Base-by-base conservation (phyloP, 2,329 filamentous ascomycete species). In the Nigrospora oryzae region DNA sequence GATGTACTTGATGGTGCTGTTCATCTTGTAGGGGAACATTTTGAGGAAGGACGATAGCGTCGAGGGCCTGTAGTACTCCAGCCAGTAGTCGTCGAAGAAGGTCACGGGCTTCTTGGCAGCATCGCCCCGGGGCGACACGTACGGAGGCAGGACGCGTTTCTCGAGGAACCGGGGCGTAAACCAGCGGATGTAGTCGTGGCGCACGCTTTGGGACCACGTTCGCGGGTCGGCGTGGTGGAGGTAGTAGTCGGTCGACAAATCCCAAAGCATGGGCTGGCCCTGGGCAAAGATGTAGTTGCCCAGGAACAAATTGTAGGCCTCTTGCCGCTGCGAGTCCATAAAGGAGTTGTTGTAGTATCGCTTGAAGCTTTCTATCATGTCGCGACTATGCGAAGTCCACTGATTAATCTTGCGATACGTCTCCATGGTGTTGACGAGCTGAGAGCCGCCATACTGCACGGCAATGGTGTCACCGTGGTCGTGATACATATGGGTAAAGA, bases 361-460 rank as follows among this genome's bases (percentile, higher is more conserved):
- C 64, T 97, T 98, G 71, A 98, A 96, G 62, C 89, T 95, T 67
- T 98, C 93, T 17, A 98, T 90, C 91, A 98, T 97, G 63, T 98
- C 93, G 53, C 93, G 79, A 3, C 91, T 96, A 63, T 95, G 89
- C 56, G 89, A 95, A 19, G 89, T 95, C 93, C 93, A 98, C 62
- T 97, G 91, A 54, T 97, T 97, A 62, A 96, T 95, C 66, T 97
- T 97, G 46, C 93, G 86, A 63, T 98, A 98, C 5, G 93, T 98
- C 53, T 95, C 90, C 90, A 98, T 97, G 0, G 93, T 98, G 62
- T 98, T 98, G 56, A 98, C 93, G 1, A 98, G 77, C 63, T 98
- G 93, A 3, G 90, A 97, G 11, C 93, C 93, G 46, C 93, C 93
- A 56, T 98, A 98, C 62, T 98, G 93, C 44, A 97, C 86, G 1